A percentile compares a stretch with the other conserved stretches of the same genome.
These are phyloP conservation scores for Fusarium drepaniforme DNA, from an alignment of 2,329 filamentous ascomycete genomes.

Conservation along the genomic window DNA sequence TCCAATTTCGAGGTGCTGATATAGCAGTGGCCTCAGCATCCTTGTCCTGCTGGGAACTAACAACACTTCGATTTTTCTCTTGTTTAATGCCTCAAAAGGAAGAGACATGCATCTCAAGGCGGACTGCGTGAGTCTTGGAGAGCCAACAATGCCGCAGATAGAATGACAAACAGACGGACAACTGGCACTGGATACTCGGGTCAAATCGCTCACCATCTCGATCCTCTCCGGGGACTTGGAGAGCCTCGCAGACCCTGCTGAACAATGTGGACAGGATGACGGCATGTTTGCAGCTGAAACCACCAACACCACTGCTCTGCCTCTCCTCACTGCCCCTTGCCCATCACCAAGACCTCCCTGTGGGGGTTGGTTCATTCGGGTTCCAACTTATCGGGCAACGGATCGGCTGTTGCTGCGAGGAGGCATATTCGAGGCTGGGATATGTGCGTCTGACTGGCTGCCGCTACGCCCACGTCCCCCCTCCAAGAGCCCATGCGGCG, in stretches of 20 bases:
- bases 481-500: conserved; percentile 19
- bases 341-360: conserved; percentile 1
- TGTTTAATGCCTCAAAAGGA: conserved; percentile 31
- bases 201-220: conserved; percentile 18
- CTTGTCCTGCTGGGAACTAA: neutral
- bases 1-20: conserved; percentile 25
- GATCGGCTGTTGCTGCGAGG: conserved; percentile 29
- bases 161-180: conserved; percentile 32
- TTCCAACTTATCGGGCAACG: conserved; percentile 29
- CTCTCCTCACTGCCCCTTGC: conserved; percentile 1
- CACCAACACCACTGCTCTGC: conserved; percentile 16
- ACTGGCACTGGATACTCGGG: conserved; percentile 28
- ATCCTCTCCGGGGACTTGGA: conserved; percentile 16
- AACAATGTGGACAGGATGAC: conserved; percentile 24
- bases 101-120: conserved; percentile 27
- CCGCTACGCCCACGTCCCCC: conserved; percentile 28
- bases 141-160: conserved; percentile 31
- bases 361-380: conserved; percentile 27
- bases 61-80: neutral
- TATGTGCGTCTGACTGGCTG: conserved; percentile 34
- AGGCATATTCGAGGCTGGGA: conserved; percentile 22
- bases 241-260: conserved; percentile 24
- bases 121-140: conserved; percentile 16
- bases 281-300: neutral
- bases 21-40: conserved; percentile 1